Evolutionary conservation across 2,329 filamentous ascomycete species (phyloP).

Genomic region (Remersonia thermophila): DNA sequence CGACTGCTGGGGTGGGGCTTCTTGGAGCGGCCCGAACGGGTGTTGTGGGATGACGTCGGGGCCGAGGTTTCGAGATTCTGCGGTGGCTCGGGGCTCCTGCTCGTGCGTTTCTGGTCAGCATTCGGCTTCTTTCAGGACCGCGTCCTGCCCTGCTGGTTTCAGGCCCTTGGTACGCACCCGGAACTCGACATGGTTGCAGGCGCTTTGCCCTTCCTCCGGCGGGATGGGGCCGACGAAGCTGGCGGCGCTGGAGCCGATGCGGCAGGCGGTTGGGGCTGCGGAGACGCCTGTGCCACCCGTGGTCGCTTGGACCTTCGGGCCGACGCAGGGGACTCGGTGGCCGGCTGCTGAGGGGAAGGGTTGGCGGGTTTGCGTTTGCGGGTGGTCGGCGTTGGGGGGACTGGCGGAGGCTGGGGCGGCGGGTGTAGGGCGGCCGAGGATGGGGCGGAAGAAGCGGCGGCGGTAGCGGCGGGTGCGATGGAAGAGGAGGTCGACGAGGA

Average conservation of each 20-base stretch:
- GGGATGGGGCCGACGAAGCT: slow-evolving; percentile 24
- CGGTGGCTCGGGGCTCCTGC: no score
- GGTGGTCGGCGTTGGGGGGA: slow-evolving; percentile 30
- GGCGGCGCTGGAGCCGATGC: slow-evolving; percentile 18
- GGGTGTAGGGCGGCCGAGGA: slow-evolving; percentile 28
- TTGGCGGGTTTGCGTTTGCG: slow-evolving; percentile 65
- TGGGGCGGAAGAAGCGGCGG: slow-evolving; percentile 26
- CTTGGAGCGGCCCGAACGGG: no score
- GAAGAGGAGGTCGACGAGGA: slow-evolving; percentile 32
- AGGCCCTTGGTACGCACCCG: slow-evolving; percentile 38
- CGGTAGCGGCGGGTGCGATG: slow-evolving; percentile 26
- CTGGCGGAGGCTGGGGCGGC: slow-evolving; percentile 26
- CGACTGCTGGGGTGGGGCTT: no score
- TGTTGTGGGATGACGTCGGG: no score
- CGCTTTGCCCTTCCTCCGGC: slow-evolving; percentile 49
- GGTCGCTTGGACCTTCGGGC: slow-evolving; percentile 58
- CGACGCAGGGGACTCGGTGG: slow-evolving; percentile 22
- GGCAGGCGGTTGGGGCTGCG: slow-evolving; percentile 23
- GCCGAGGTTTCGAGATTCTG: no score
- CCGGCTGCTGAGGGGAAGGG: slow-evolving; percentile 18
- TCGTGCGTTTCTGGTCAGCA: no score
- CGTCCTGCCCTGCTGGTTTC: no score
- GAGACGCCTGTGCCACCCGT: slow-evolving; percentile 43
- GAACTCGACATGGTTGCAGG: slow-evolving; percentile 59
- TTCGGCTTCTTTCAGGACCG: no score